These are phyloP conservation scores for Lentinula edodes DNA, from an alignment of 768 basidiomycete genomes.

Conservation along the genomic window DNA sequence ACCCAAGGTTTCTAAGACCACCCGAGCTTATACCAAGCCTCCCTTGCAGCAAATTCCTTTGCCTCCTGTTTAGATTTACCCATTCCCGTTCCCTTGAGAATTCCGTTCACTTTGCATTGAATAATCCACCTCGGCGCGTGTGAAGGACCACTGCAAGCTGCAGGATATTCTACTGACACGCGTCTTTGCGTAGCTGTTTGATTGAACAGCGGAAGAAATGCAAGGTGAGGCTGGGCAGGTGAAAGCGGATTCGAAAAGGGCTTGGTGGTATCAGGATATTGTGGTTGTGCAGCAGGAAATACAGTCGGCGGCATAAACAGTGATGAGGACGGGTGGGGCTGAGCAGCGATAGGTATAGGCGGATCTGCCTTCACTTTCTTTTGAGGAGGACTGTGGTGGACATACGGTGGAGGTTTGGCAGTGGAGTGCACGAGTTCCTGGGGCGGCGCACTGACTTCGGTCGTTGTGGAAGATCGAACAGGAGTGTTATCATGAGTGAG, in stretches of 20 bases:
- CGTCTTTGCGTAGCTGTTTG: conserved; percentile 66
- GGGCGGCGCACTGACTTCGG: not conserved
- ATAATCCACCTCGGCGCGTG: conserved; percentile 67
- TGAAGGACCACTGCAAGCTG: conserved; percentile 56
- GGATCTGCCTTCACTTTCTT: conserved; percentile 34
- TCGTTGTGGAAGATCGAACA: not conserved
- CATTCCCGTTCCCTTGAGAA: conserved; percentile 58
- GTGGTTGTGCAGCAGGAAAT: conserved; percentile 19
- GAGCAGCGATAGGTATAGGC: conserved; percentile 28
- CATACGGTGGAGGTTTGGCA: conserved; percentile 7
- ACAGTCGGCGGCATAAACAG: conserved; percentile 4
- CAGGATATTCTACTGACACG: conserved; percentile 54
- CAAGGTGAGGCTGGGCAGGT: conserved; percentile 56
- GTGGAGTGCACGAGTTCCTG: conserved; percentile 1
- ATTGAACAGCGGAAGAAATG: conserved; percentile 71
- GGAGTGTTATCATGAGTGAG: conserved; percentile 25
- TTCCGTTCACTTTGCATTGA: conserved; percentile 57
- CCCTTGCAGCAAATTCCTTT: conserved; percentile 71
- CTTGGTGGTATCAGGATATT: conserved; percentile 7
- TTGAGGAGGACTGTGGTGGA: conserved; percentile 18
- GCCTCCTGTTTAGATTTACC: conserved; percentile 70
- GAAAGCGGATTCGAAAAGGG: conserved; percentile 48
- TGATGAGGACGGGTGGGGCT: conserved; percentile 22
- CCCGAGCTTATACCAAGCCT: conserved; percentile 71
- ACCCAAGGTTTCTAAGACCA: conserved; percentile 40